phyloP scores from a whole-genome alignment of 2,329 filamentous ascomycete species.

The Venturia aucupariae region DNA sequence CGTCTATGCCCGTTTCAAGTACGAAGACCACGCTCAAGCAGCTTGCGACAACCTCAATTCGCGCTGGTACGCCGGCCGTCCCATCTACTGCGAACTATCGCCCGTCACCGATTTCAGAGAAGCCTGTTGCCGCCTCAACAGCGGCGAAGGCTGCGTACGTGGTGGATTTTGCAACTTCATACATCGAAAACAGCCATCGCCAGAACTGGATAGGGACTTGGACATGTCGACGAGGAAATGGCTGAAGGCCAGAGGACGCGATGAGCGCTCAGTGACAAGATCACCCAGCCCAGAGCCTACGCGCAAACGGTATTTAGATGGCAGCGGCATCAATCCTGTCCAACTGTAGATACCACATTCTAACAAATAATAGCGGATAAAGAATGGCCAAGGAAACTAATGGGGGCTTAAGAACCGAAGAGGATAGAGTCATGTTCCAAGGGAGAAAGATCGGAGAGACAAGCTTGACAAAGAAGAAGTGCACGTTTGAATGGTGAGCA shows the following conservation, averaged over 20 bases:
- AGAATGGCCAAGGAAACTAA: background rate
- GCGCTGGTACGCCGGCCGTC: slow-evolving; percentile 92
- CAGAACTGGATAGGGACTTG: slow-evolving; percentile 82
- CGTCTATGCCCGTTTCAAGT: slow-evolving; percentile 99
- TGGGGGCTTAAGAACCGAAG: background rate
- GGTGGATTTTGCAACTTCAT: slow-evolving; percentile 99
- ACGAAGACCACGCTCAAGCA: slow-evolving; percentile 89
- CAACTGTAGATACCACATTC: background rate
- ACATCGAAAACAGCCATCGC: slow-evolving; percentile 85
- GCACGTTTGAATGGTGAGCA: background rate
- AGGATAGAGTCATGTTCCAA: too few species aligned
- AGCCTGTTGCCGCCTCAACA: slow-evolving; percentile 91
- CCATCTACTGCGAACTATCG: slow-evolving; percentile 95
- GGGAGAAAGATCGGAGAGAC: background rate
- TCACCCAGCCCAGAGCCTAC: slow-evolving; percentile 82
- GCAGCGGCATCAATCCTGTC: background rate
- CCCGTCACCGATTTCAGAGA: slow-evolving; percentile 98
- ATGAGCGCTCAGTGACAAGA: slow-evolving; percentile 70
- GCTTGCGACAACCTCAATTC: slow-evolving; percentile 91
- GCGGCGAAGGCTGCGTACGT: slow-evolving; percentile 87
- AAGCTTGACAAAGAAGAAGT: background rate
- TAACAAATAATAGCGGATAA: background rate
- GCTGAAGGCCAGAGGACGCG: slow-evolving; percentile 74
- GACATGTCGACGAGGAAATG: slow-evolving; percentile 92
- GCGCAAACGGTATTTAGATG: slow-evolving; percentile 45